Evolutionary conservation across 2,329 filamentous ascomycete species (phyloP).

Genomic region (Paracoccidioides lutzii): DNA sequence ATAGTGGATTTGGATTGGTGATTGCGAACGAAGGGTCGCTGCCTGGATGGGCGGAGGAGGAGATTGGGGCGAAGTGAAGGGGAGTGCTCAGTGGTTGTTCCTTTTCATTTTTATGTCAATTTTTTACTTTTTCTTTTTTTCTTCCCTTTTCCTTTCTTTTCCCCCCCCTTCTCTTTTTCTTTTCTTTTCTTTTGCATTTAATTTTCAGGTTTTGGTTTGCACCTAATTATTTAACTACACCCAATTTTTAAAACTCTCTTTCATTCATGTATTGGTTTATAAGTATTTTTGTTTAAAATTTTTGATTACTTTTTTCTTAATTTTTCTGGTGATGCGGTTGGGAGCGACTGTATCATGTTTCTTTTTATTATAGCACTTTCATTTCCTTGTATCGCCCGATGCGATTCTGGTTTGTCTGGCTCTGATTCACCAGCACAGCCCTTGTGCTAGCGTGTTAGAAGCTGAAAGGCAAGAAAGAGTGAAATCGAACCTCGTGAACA

Average conservation of each 20-base stretch:
- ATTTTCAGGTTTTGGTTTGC: not conserved
- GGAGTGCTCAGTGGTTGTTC: too few species aligned
- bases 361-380: conserved; percentile 12
- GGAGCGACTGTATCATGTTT: not conserved
- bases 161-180: not conserved
- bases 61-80: conserved; percentile 43
- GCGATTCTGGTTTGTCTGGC: not conserved
- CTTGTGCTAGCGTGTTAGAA: not conserved
- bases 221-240: conserved; percentile 11
- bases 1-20: conserved; percentile 45
- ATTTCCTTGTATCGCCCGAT: not conserved
- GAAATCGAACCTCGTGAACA: not conserved
- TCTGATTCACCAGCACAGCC: not conserved
- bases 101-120: not conserved
- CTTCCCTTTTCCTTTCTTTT: conserved; percentile 3
- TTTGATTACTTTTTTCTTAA: conserved; percentile 3
- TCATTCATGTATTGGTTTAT: conserved; percentile 18
- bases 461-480: not conserved
- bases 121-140: conserved; percentile 2
- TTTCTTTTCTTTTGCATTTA: conserved; percentile 2
- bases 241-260: conserved; percentile 10
- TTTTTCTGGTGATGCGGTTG: not conserved
- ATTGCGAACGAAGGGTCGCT: conserved; percentile 46
- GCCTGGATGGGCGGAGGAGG: conserved; percentile 52
- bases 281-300: conserved; percentile 12